These are phyloP conservation scores for Massarina eburnea DNA, from an alignment of 2,329 filamentous ascomycete genomes.

Conservation along the genomic window DNA sequence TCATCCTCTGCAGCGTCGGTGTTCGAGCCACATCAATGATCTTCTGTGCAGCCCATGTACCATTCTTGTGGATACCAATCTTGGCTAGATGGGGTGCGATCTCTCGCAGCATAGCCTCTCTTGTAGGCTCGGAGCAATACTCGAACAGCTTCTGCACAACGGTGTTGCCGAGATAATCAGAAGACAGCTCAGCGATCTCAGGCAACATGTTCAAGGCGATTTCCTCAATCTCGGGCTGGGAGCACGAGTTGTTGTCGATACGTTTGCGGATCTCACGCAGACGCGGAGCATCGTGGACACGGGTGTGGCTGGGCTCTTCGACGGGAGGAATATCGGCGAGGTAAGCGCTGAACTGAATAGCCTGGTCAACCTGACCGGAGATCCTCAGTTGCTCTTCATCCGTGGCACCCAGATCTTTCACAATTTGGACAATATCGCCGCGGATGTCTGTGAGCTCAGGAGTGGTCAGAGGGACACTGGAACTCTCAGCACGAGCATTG, in stretches of 20 bases:
- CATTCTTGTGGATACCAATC: conserved; percentile 98
- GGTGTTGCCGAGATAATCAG: conserved; percentile 96
- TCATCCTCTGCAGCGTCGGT: conserved; percentile 76
- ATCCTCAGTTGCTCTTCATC: conserved; percentile 77
- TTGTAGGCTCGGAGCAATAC: conserved; percentile 85
- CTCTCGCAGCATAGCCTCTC: conserved; percentile 85
- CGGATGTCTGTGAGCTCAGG: conserved; percentile 76
- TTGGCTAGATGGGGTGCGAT: conserved; percentile 92
- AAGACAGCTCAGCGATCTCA: conserved; percentile 91
- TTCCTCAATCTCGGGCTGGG: conserved; percentile 83
- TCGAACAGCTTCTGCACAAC: conserved; percentile 99
- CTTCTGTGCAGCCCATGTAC: conserved; percentile 98
- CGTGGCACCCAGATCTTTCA: conserved; percentile 82
- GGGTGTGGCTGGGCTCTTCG: conserved; percentile 82
- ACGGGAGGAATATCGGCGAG: conserved; percentile 85
- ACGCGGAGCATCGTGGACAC: conserved; percentile 90
- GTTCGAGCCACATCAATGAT: conserved; percentile 96
- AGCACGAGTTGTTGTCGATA: conserved; percentile 91
- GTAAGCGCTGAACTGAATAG: conserved; percentile 73
- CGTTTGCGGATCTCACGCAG: conserved; percentile 94
- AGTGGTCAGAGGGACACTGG: conserved; percentile 62
- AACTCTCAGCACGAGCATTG: conserved; percentile 47
- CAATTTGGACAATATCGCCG: conserved; percentile 81
- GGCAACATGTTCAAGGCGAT: conserved; percentile 93
- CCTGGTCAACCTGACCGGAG: conserved; percentile 70